phyloP scores from a whole-genome alignment of 306 rosid species.

The Echinosophora koreensis region DNA sequence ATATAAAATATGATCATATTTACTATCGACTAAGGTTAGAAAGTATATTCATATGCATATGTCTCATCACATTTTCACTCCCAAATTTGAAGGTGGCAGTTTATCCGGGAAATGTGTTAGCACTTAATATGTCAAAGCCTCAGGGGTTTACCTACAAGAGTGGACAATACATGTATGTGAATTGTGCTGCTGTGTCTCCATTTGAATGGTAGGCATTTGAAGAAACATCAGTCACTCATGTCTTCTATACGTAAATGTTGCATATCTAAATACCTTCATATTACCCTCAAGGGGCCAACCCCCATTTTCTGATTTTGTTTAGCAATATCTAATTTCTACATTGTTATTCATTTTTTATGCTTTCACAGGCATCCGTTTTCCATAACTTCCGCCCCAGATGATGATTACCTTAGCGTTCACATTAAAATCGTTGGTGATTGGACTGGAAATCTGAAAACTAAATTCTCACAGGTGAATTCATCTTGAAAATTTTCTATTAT shows the following conservation, averaged over 20 bases:
- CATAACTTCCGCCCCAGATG: slow-evolving; percentile 77
- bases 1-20: background rate
- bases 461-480: slow-evolving; percentile 57
- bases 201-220: slow-evolving; percentile 62
- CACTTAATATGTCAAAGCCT: slow-evolving; percentile 71
- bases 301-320: slow-evolving; percentile 3
- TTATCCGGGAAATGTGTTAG: slow-evolving; percentile 71
- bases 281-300: background rate
- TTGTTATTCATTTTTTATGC: slow-evolving; percentile 16
- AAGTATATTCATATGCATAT: slow-evolving; percentile 7
- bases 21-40: slow-evolving; percentile 1
- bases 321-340: background rate
- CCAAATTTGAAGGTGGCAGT: slow-evolving; percentile 64
- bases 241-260: slow-evolving; percentile 29
- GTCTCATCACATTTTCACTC: slow-evolving; percentile 35
- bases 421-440: slow-evolving; percentile 71
- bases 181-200: slow-evolving; percentile 69
- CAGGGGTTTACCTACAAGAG: slow-evolving; percentile 65
- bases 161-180: slow-evolving; percentile 74
- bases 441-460: slow-evolving; percentile 56
- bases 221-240: background rate
- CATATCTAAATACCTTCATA: slow-evolving; percentile 6
- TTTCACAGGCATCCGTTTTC: slow-evolving; percentile 79
- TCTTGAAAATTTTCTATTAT: background rate
- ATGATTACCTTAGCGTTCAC: slow-evolving; percentile 72